Percentiles rank a stretch among this genome's conserved stretches.
phyloP scores from a whole-genome alignment of 2,329 filamentous ascomycete genomes.

The Rhynchosporium graminicola region DNA sequence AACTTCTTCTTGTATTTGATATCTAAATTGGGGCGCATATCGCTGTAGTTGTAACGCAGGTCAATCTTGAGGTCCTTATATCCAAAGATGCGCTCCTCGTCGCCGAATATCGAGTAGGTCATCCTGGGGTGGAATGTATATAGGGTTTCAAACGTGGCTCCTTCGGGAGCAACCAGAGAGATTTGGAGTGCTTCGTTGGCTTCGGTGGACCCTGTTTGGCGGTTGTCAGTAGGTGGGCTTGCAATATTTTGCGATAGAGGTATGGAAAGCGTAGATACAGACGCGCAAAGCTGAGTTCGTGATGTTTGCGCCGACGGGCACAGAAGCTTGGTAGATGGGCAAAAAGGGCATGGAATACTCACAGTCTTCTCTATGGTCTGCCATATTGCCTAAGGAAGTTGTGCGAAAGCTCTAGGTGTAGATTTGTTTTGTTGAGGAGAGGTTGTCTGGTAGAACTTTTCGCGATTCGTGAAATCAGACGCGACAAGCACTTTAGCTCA shows the following conservation, averaged over 20 bases:
- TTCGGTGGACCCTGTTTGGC: slow-evolving; percentile 36
- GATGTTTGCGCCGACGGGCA: slow-evolving; percentile 26
- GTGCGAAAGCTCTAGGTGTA: slow-evolving; percentile 2
- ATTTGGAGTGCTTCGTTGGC: slow-evolving; percentile 59
- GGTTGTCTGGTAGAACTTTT: slow-evolving; percentile 1
- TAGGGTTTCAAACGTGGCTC: slow-evolving; percentile 55
- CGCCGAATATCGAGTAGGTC: slow-evolving; percentile 89
- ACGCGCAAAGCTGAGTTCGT: slow-evolving; percentile 13
- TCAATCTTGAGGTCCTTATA: slow-evolving; percentile 80
- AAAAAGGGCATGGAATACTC: slow-evolving; percentile 23
- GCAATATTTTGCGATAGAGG: neutral
- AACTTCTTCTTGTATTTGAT: slow-evolving; percentile 74
- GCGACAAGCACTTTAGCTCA: neutral
- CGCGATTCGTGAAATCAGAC: slow-evolving; percentile 5
- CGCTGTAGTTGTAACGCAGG: slow-evolving; percentile 65
- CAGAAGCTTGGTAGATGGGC: neutral
- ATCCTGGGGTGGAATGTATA: slow-evolving; percentile 79
- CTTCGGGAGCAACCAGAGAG: slow-evolving; percentile 55
- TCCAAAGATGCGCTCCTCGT: slow-evolving; percentile 89
- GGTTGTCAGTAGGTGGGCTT: slow-evolving; percentile 6
- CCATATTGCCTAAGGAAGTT: slow-evolving; percentile 16
- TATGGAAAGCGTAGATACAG: neutral
- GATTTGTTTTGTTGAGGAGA: slow-evolving; percentile 2
- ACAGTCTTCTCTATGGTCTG: slow-evolving; percentile 25
- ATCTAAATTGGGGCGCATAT: slow-evolving; percentile 76